Evolutionary conservation across 805 yeast genomes (phyloP).

Genomic region (Candida mattraensis): DNA sequence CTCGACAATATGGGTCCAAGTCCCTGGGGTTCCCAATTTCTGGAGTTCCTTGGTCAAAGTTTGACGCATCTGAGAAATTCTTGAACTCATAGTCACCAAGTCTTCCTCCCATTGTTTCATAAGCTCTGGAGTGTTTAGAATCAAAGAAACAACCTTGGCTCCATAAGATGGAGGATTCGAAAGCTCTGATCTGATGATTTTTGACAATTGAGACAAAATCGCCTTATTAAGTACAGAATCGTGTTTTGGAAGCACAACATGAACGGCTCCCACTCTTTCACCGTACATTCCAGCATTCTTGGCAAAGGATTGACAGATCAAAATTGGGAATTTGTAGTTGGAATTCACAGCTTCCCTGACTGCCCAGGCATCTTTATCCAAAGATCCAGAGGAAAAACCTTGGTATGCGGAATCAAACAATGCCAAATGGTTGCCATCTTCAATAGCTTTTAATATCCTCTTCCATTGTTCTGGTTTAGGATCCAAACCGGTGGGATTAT

Average conservation of each 20-base stretch:
- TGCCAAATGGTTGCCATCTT: conserved; percentile 66
- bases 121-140: conserved; percentile 66
- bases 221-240: conserved; percentile 49
- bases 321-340: conserved; percentile 52
- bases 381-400: conserved; percentile 92
- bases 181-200: conserved; percentile 76
- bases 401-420: conserved; percentile 95
- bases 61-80: conserved; percentile 79
- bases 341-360: conserved; percentile 61
- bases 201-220: conserved; percentile 71
- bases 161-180: conserved; percentile 97
- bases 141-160: conserved; percentile 80
- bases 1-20: conserved; percentile 85
- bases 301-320: conserved; percentile 93
- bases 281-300: conserved; percentile 97
- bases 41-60: conserved; percentile 61
- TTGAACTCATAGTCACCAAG: conserved; percentile 79
- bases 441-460: conserved; percentile 60
- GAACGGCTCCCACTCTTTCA: conserved; percentile 95
- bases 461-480: conserved; percentile 85
- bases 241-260: conserved; percentile 56
- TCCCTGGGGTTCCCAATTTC: conserved; percentile 75
- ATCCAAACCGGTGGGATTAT: conserved; percentile 96
- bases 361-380: conserved; percentile 82
- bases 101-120: conserved; percentile 81